Evolutionary conservation across 345 rosid genomes (phyloP), one percentile per base, ranked within the genome.

Genomic region (Cardiospermum halicacabum): DNA sequence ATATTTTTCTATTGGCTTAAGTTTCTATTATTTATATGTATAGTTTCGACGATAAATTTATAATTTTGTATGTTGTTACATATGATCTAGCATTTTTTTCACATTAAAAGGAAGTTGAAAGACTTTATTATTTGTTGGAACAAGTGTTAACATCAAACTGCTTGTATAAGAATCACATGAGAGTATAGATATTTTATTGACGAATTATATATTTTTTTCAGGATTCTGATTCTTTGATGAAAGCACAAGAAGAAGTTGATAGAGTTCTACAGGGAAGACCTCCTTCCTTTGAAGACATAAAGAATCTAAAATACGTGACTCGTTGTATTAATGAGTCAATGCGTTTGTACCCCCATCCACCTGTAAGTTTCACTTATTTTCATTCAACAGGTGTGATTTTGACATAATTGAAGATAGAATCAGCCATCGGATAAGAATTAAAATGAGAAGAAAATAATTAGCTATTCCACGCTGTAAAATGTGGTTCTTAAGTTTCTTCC

Each of bases 281-380:
- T 65, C 96, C 96, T 18, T 48, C 86, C 56, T 90, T 67, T 53
- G 97, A 88, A 32, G 96, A 90, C 64, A 78, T 86, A 54, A 90
- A 84, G 80, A 74, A 86, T 73, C 81, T 93, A 22, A 93, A 93
- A 79, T 93, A 79, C 73, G 50, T 90, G 68, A 89, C 82, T 32
- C 81, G 96, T 53, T 93, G 97, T 84, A 86, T 93, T 67, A 86
- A 78, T 9, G 96, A 93, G 83, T 93, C 98, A 19, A 59, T 93
- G 78, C 97, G 97, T 57, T 86, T 93, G 19, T 93, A 88, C 60
- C 98, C 98, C 36, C 98, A 93, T 74, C 98, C 98, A 72, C 98
- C 96, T 69, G 98, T 90, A 84, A 70, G 92, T 76, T 74, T 69
- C 81, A 16, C 15, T 30, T 58, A 68, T 62, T 71, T 64, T 57